Base-by-base conservation (phyloP, 805 yeast species). In the Candida chauliodis region DNA sequence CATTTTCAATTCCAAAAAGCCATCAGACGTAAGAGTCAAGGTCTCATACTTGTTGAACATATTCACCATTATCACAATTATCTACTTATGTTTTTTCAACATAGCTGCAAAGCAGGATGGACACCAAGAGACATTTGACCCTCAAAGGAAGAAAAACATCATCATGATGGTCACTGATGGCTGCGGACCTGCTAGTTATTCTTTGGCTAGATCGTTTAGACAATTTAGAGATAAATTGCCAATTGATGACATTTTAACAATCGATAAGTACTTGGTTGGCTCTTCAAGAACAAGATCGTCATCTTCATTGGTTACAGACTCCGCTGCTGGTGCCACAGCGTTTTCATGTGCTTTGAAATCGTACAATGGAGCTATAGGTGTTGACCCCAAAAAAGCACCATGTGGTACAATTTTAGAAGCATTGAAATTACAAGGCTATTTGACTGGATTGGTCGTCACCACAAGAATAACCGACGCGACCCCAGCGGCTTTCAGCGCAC, bases 271-370 rank as follows among this genome's bases (percentile, higher is more conserved):
- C 55, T 62, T 88, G 33, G 74, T 89, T 37, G 98, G 98, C 19
- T 73, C 84, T 17, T 84, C 95, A 7, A 74, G 97, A 49, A 90
- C 98, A 0, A 72, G 89, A 44, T 84, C 95, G 13, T 76, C 78
- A 18, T 68, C 72, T 46, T 84, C 95, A 1, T 67, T 85, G 50
- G 77, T 90, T 43, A 90, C 98, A 0, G 98, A 90, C 58, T 85
- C 95, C 20, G 98, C 98, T 8, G 98, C 98, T 2, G 97, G 96
- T 11, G 98, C 96, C 11, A 88, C 96, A 10, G 96, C 95, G 1
- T 90, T 89, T 53, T 72, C 95, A 0, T 87, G 96, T 59, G 91
- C 80, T 5, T 53, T 79, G 50, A 90, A 90, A 65, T 67, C 89
- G 4, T 88, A 86, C 62, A 90, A 90, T 57, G 93, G 95, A 11